Conservation (phyloP, 352 stramenopile genomes). For the Pythium sp. region DNA sequence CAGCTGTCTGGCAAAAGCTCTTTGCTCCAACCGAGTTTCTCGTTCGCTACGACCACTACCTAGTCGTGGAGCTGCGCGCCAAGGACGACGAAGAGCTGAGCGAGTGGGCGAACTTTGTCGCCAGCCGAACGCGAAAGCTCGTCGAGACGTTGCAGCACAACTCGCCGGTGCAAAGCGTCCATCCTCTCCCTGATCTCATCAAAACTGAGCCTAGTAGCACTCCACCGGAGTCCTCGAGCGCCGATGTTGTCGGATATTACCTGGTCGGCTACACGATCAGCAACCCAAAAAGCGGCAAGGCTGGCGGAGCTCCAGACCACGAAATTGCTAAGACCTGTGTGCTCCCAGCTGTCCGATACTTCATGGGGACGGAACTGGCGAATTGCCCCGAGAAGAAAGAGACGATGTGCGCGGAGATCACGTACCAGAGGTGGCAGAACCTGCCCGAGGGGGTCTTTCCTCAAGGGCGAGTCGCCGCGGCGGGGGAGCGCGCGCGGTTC, state of each 20-base stretch:
- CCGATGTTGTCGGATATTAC: conserved; percentile 46
- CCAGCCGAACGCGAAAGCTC: conserved; percentile 78
- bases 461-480: conserved; percentile 46
- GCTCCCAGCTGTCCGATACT: conserved; percentile 67
- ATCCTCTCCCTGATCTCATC: conserved; percentile 70
- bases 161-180: conserved; percentile 50
- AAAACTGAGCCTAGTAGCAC: conserved; percentile 15
- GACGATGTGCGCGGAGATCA: conserved; percentile 60
- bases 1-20: conserved; percentile 70
- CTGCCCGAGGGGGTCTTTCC: conserved; percentile 65
- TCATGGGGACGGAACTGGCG: conserved; percentile 72
- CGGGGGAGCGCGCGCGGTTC: conserved; percentile 73
- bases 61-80: conserved; percentile 60
- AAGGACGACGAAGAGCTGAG: conserved; percentile 53
- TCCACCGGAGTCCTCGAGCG: background rate
- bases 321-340: conserved; percentile 43
- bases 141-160: conserved; percentile 82
- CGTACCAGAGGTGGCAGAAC: conserved; percentile 66
- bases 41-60: conserved; percentile 82
- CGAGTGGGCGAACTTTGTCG: conserved; percentile 76
- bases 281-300: background rate
- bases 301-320: conserved; percentile 18
- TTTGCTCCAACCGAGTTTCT: conserved; percentile 75
- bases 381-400: conserved; percentile 51
- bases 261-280: conserved; percentile 66